phyloP scores from a whole-genome alignment of 352 stramenopile genomes.

The Phytophthora foliorum region DNA sequence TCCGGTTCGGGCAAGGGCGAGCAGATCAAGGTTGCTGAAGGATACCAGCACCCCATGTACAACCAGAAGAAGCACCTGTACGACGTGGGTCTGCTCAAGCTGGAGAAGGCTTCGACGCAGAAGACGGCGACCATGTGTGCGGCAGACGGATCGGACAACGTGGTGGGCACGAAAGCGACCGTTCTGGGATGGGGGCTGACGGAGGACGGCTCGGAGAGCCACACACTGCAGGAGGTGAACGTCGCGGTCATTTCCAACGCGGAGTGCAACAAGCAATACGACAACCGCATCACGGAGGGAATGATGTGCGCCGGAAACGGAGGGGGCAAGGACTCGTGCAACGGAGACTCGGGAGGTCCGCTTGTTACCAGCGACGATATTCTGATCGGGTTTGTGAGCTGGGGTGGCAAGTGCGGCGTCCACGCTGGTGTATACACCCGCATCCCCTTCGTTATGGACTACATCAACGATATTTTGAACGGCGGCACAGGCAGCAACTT shows the following conservation, averaged over 20 bases:
- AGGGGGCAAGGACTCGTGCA: slow-evolving; percentile 63
- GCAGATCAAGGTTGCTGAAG: slow-evolving; percentile 35
- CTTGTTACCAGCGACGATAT: slow-evolving; percentile 52
- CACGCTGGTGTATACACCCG: slow-evolving; percentile 64
- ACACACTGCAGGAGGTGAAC: slow-evolving; percentile 56
- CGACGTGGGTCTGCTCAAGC: slow-evolving; percentile 39
- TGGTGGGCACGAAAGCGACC: slow-evolving; percentile 53
- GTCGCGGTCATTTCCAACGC: slow-evolving; percentile 62
- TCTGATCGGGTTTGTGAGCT: slow-evolving; percentile 69
- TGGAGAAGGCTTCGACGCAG: slow-evolving; percentile 28
- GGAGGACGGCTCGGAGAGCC: slow-evolving; percentile 36
- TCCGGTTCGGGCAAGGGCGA: slow-evolving; percentile 22
- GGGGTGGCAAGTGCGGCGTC: slow-evolving; percentile 60
- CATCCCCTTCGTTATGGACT: slow-evolving; percentile 59
- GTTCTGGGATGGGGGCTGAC: slow-evolving; percentile 66
- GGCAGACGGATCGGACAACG: slow-evolving; percentile 56
- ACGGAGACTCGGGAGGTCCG: slow-evolving; percentile 69
- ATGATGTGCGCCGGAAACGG: slow-evolving; percentile 72
- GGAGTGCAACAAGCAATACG: slow-evolving; percentile 63
- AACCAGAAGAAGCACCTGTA: slow-evolving; percentile 36
- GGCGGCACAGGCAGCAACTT: slow-evolving; percentile 29
- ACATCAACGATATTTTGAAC: slow-evolving; percentile 45
- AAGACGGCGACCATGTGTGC: slow-evolving; percentile 47
- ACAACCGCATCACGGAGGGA: slow-evolving; percentile 59
- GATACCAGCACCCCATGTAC: slow-evolving; percentile 37